Conservation (phyloP, 495 filamentous ascomycete genomes). For the Aeminium ludgeri region DNA sequence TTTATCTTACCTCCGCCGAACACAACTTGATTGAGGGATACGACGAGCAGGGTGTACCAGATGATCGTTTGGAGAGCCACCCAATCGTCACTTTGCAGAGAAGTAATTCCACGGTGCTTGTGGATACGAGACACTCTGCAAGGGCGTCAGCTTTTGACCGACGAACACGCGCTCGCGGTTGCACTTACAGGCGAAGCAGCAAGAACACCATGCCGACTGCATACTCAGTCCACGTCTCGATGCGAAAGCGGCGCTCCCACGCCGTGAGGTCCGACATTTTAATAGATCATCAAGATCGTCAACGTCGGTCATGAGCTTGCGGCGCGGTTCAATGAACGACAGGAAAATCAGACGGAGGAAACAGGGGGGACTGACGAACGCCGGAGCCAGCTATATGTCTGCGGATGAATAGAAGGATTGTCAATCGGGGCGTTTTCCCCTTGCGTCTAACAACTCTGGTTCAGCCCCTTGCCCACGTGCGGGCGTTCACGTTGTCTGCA, state of each 20-base stretch:
- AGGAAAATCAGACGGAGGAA: too few species aligned
- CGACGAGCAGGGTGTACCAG: slow-evolving; percentile 4
- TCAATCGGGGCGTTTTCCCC: too few species aligned
- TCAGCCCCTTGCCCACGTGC: too few species aligned
- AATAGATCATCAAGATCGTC: too few species aligned
- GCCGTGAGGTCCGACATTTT: neutral
- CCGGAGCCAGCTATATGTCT: too few species aligned
- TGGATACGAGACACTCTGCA: neutral
- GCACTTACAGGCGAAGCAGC: neutral
- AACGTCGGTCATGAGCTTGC: too few species aligned
- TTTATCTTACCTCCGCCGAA: neutral
- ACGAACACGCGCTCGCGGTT: neutral
- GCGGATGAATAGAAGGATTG: too few species aligned
- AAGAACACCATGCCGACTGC: slow-evolving; percentile 1
- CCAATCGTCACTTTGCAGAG: slow-evolving; percentile 1
- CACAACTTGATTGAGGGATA: slow-evolving; percentile 1
- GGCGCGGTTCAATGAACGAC: too few species aligned
- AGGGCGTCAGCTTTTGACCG: neutral
- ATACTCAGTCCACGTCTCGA: slow-evolving; percentile 4
- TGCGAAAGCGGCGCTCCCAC: neutral
- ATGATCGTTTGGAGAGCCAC: neutral
- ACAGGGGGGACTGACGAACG: too few species aligned
- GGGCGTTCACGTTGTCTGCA: too few species aligned
- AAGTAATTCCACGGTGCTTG: neutral
- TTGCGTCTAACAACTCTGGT: too few species aligned